Base-by-base conservation (phyloP, 140 eudicot genomes). In the Flaveria floridana region DNA sequence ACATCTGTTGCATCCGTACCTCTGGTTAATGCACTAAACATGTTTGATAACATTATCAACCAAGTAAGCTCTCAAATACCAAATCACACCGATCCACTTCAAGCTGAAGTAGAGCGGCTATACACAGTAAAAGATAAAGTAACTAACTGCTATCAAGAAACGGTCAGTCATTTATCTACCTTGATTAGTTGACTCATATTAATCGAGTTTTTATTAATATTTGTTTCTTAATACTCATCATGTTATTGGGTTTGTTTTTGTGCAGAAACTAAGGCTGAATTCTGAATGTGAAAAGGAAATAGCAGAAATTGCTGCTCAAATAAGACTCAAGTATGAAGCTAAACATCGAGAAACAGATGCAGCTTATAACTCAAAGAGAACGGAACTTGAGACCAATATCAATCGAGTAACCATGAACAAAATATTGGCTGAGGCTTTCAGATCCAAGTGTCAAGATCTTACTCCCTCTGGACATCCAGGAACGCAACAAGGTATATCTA, bases 221-320 rank as follows among this genome's bases (percentile, higher is more conserved):
- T 2, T 21, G 4, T 23, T 44, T 73, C 13, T 42, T 18, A 23
- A 16, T 41, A 9, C 18, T 72, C 14, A 64, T 34, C 68, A 16
- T 65, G 50, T 52, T 37, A 65, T 47, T n/a, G 70, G 62, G 42
- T 68, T n/a, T 71, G 11, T 41, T 34, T 64, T 59, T 4, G 13
- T 79, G 82, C 93, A 92, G 98, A 77, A 78, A 55, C 68, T 70
- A 65, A 71, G 56, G 80, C 88, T 90, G 73, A 78, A 82, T 61
- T 69, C 81, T 23, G 92, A 91, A 2, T 84, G 92, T 65, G 92
- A 85, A 18, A 91, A 86, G 87, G 97, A 88, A 82, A 83, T 86
- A 41, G 84, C 73, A 23, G 91, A 86, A 63, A 19, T 53, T 12
- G 62, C 78, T 64, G 79, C 87, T 75, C 84, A 81, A 75, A 88